Evolutionary conservation across 495 filamentous ascomycete species (phyloP), one percentile per base, ranked within the genome.

Genomic region (Trichoderma virens): DNA sequence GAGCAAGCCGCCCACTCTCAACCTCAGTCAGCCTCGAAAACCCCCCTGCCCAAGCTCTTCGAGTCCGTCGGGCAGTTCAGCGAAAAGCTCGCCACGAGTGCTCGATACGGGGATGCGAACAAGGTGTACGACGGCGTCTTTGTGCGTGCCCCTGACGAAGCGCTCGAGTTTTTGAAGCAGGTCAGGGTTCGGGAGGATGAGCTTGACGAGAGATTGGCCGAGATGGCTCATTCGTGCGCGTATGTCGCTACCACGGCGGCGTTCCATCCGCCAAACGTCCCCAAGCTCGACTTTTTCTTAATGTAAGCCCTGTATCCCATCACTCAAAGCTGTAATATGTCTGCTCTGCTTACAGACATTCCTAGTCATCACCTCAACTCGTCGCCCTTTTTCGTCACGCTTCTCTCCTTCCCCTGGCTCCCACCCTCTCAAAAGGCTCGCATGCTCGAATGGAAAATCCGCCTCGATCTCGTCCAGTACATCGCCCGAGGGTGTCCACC

Each of bases 261-360:
- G 1, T 80, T 89, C 66, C 75, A 83, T 41, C 85, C 84, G 1
- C 77, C 79, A 4, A 89, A 93, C 68, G 63, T 77, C 20, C 73
- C 86, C 65, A 91, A 86, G 69, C 79, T 91, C 67, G 93, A 96
- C 67, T 97, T 97, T 72, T 94, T 88, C 76, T 82, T 85, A 71
- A 88, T 96, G 75, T 79, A 65, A 73, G 76, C 71, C 39, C 7
- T 3, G 11, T 38, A 25, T 41, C 35, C n/a, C 56, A 54, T n/a
- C 35, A 60, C 16, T 30, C 35, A 27, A 16, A 1, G 1, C 5
- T 28, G 32, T 20, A 23, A 28, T 60, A 39, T 43, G 34, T 51
- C 35, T 54, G 18, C 3, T 60, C 41, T 3, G 23, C 23, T 38
- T 9, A 39, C 35, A 20, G 11, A 11, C 34, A 63, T n/a, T 47